These are phyloP conservation scores for Ophiostoma australiae DNA, from an alignment of 2,329 filamentous ascomycete genomes.

Conservation along the genomic window DNA sequence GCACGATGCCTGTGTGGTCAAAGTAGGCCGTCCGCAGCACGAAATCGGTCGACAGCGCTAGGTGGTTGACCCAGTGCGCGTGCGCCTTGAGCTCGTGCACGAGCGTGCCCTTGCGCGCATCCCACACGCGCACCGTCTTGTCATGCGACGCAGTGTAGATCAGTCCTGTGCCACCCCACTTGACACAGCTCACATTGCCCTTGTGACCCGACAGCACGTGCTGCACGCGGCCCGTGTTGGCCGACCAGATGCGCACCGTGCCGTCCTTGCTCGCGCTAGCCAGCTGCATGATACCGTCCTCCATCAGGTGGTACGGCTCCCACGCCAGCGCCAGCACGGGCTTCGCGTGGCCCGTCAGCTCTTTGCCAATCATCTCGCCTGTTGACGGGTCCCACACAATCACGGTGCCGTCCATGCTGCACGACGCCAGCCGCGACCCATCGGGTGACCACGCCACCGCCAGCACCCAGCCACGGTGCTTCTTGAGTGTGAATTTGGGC, in stretches of 20 bases:
- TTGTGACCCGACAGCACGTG: conserved; percentile 84
- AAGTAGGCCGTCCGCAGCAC: conserved; percentile 79
- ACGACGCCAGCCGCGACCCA: conserved; percentile 74
- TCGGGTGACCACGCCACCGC: conserved; percentile 85
- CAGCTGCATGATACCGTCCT: conserved; percentile 66
- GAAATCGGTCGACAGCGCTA: conserved; percentile 89
- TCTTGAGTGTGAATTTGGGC: conserved; percentile 76
- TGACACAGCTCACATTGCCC: conserved; percentile 80
- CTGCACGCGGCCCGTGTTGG: conserved; percentile 71
- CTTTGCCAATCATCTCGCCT: conserved; percentile 65
- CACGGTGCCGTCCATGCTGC: conserved; percentile 90
- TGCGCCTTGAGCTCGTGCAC: conserved; percentile 69
- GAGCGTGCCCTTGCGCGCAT: conserved; percentile 70
- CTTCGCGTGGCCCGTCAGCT: conserved; percentile 80
- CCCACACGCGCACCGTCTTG: conserved; percentile 89
- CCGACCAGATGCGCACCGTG: conserved; percentile 83
- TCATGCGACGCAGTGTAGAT: conserved; percentile 86
- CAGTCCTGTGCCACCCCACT: conserved; percentile 85
- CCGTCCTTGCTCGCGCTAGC: conserved; percentile 87
- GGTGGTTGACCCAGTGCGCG: conserved; percentile 92
- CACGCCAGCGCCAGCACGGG: conserved; percentile 85
- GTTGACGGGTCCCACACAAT: conserved; percentile 81
- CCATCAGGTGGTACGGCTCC: conserved; percentile 88
- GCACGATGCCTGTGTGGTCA: conserved; percentile 68
- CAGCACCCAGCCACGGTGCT: conserved; percentile 86